A percentile compares a stretch with the other conserved stretches of the same genome.
Conservation (phyloP, 1,284 basidiomycete genomes). For the Termitomyces sp. region DNA sequence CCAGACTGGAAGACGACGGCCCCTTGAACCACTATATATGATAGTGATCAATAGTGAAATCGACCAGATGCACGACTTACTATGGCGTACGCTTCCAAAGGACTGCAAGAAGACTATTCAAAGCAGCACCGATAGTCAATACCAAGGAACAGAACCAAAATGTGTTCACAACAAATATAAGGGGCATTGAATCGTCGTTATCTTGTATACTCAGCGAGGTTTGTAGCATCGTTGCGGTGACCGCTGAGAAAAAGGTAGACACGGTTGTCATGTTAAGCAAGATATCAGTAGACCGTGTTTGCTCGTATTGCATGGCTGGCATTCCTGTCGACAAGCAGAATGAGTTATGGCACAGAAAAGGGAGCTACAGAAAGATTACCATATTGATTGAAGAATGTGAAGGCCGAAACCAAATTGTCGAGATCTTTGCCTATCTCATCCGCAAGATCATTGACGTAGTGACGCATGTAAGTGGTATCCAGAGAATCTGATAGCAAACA, state of each 20-base stretch:
- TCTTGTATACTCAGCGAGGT: constrained; percentile 32
- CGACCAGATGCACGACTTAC: constrained; percentile 26
- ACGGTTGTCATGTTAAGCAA: constrained; percentile 53
- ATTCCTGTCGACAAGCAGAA: constrained; percentile 36
- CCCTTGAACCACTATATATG: constrained; percentile 11
- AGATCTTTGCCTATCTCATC: constrained; percentile 8
- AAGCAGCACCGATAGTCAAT: constrained; percentile 56
- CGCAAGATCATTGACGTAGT: constrained; percentile 14
- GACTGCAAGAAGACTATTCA: constrained; percentile 53
- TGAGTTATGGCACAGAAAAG: neutral
- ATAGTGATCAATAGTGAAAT: neutral
- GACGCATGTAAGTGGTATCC: constrained; percentile 6
- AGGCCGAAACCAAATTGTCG: constrained; percentile 4
- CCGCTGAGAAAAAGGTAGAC: constrained; percentile 39
- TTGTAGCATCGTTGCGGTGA: constrained; percentile 45
- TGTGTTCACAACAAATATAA: constrained; percentile 39
- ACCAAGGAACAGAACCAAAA: constrained; percentile 62
- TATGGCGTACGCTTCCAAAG: constrained; percentile 62
- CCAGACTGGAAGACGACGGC: constrained; percentile 9
- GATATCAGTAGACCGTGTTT: constrained; percentile 49
- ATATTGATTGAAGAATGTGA: constrained; percentile 15
- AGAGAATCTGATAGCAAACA: neutral
- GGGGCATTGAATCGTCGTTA: neutral
- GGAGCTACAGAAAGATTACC: constrained; percentile 3
- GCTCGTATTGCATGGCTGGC: constrained; percentile 56